phyloP scores from a whole-genome alignment of 1,284 basidiomycete species.

The Lentinus polychrous region DNA sequence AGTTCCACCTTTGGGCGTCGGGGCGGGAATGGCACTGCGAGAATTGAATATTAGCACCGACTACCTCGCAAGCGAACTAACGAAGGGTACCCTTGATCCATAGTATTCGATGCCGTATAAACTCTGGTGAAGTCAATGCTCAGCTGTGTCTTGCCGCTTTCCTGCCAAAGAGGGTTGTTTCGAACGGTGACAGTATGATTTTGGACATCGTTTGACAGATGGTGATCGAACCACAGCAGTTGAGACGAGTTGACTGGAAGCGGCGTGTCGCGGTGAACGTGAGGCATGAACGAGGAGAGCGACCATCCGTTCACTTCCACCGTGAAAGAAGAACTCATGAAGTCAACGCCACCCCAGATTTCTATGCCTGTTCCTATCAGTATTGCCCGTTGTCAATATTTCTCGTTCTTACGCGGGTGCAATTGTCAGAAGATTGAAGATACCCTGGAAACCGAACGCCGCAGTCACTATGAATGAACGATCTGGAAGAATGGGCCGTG shows the following conservation, averaged over 20 bases:
- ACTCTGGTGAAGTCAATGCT: neutral
- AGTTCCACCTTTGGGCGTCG: too few species aligned
- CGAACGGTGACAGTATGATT: conserved; percentile 2
- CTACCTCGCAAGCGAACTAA: too few species aligned
- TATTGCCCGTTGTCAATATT: neutral
- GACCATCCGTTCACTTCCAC: conserved; percentile 2
- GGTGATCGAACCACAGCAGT: conserved; percentile 3
- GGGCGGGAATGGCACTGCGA: too few species aligned
- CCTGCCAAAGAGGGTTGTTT: conserved; percentile 2
- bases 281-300: neutral
- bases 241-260: neutral
- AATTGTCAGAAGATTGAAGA: neutral
- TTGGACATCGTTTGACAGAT: neutral
- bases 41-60: too few species aligned
- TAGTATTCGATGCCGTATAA: neutral
- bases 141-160: neutral
- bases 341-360: conserved; percentile 1
- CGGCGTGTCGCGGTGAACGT: neutral
- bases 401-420: neutral
- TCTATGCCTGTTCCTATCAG: conserved; percentile 3
- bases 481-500: neutral
- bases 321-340: conserved; percentile 1
- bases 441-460: neutral
- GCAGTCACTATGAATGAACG: too few species aligned
- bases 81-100: neutral